phyloP scores from a whole-genome alignment of 1,284 basidiomycete species.

The Coriolopsis trogii region DNA sequence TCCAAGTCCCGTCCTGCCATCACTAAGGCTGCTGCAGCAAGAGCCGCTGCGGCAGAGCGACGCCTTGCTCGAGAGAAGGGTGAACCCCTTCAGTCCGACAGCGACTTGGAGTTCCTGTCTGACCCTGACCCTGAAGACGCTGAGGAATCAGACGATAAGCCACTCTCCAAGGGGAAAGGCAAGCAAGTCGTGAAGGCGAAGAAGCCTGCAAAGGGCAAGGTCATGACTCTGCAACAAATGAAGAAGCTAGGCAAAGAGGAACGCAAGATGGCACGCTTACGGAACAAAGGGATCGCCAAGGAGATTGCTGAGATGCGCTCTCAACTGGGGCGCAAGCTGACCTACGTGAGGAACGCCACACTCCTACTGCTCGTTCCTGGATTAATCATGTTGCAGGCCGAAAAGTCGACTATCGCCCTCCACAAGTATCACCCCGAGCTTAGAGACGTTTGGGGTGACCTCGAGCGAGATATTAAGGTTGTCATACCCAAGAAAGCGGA shows the following conservation, averaged over 20 bases:
- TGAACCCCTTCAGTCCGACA: conserved; percentile 37
- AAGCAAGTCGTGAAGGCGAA: conserved; percentile 32
- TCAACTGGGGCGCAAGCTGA: conserved; percentile 16
- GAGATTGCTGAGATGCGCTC: conserved; percentile 17
- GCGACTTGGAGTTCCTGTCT: conserved; percentile 18
- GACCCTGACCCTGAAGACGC: conserved; percentile 12
- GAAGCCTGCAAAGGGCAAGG: conserved; percentile 31
- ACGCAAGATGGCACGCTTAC: conserved; percentile 28
- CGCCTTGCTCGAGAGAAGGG: conserved; percentile 40
- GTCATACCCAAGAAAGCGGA: conserved; percentile 71
- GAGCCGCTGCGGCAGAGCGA: conserved; percentile 57
- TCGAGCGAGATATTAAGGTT: conserved; percentile 67
- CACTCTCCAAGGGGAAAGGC: conserved; percentile 33
- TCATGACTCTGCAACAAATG: conserved; percentile 41
- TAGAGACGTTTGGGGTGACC: conserved; percentile 84
- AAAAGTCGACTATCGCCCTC: conserved; percentile 73
- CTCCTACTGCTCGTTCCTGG: neutral
- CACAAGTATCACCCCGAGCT: conserved; percentile 78
- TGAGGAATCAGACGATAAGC: conserved; percentile 20
- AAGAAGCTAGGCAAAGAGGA: conserved; percentile 32
- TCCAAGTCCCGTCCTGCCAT: conserved; percentile 34
- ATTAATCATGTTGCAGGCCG: conserved; percentile 52
- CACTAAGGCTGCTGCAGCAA: conserved; percentile 45
- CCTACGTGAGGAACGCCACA: conserved; percentile 5
- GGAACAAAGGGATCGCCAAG: conserved; percentile 28